Percentiles rank a stretch among this genome's conserved stretches.
Evolutionary conservation across 805 yeast genomes (phyloP).

Genomic region (Candida yuanshanica): DNA sequence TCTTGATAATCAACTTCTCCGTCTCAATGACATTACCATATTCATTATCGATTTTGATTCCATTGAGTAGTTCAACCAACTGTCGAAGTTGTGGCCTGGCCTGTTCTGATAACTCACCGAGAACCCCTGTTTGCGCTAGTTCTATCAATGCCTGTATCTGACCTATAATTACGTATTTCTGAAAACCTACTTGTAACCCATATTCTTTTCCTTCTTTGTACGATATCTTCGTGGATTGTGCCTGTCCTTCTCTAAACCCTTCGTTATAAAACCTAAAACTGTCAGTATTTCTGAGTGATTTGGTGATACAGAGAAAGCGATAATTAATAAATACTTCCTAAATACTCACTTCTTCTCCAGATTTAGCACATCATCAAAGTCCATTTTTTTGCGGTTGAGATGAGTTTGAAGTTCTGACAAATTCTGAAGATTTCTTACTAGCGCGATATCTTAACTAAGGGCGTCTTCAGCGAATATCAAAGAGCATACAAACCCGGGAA

Average conservation of each 20-base stretch:
- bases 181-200: slow-evolving; percentile 78
- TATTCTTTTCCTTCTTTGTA: slow-evolving; percentile 73
- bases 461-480: background rate
- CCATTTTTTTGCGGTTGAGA: slow-evolving; percentile 18
- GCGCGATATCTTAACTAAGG: no score
- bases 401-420: background rate
- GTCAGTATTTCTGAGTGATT: no score
- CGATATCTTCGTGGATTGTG: slow-evolving; percentile 55
- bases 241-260: slow-evolving; percentile 69
- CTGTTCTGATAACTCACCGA: slow-evolving; percentile 15
- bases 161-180: slow-evolving; percentile 64
- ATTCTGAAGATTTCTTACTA: background rate
- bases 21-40: slow-evolving; percentile 50
- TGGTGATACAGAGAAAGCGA: no score
- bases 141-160: slow-evolving; percentile 49
- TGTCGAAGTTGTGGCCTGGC: slow-evolving; percentile 21
- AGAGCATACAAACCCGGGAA: slow-evolving; percentile 19
- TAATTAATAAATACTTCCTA: background rate
- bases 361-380: slow-evolving; percentile 50
- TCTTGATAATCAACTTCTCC: slow-evolving; percentile 46
- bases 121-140: slow-evolving; percentile 29
- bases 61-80: slow-evolving; percentile 25
- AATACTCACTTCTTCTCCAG: slow-evolving; percentile 45
- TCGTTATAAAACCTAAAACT: slow-evolving; percentile 44
- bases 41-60: slow-evolving; percentile 39